A percentile compares a stretch with the other conserved stretches of the same genome.
These are phyloP conservation scores for Nicotiana tabacum DNA, from an alignment of 257 asterid genomes.

Conservation along the genomic window DNA sequence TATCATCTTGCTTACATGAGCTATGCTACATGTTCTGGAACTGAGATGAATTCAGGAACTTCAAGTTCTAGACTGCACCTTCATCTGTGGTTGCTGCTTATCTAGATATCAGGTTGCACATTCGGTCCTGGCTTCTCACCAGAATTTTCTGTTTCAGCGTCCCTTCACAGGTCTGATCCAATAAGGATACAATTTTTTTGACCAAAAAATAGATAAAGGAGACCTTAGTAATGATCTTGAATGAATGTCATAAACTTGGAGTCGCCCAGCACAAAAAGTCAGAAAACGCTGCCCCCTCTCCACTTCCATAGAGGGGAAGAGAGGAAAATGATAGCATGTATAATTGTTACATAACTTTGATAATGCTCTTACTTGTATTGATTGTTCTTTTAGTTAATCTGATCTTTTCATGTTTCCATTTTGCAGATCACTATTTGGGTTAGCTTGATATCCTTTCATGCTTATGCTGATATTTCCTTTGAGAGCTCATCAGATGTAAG, in stretches of 20 bases:
- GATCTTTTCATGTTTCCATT: constrained; percentile 17
- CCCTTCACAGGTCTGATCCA: neutral
- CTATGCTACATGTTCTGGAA: neutral
- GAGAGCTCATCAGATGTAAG: constrained; percentile 82
- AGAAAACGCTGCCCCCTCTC: neutral
- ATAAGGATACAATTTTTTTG: neutral
- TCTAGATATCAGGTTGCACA: neutral
- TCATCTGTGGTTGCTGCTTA: neutral
- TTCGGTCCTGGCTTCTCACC: neutral
- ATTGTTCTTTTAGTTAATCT: constrained; percentile 3
- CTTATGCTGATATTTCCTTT: constrained; percentile 78
- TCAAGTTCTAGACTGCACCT: neutral
- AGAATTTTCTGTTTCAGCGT: neutral
- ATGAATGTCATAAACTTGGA: neutral
- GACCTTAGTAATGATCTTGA: neutral
- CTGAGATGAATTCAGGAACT: neutral
- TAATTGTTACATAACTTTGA: neutral
- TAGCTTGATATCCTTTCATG: constrained; percentile 76
- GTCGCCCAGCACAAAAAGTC: neutral
- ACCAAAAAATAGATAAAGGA: neutral
- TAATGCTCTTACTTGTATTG: neutral
- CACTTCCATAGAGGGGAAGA: neutral
- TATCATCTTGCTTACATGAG: constrained; percentile 2
- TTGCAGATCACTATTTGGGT: constrained; percentile 85
- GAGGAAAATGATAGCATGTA: neutral